Evolutionary conservation across 441 rosid species (phyloP).

Genomic region (Kokia cookei): DNA sequence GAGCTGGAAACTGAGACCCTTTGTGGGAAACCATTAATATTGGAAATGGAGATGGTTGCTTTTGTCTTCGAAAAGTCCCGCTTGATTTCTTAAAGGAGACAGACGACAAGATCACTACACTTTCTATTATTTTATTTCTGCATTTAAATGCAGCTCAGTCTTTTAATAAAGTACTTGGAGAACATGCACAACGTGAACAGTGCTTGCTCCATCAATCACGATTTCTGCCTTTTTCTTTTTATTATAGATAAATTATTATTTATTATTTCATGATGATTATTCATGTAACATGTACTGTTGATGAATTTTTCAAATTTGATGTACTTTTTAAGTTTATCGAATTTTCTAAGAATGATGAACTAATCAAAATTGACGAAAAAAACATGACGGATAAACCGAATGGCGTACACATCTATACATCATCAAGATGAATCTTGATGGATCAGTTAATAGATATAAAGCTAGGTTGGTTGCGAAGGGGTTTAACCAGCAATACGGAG

Average conservation of each 20-base stretch:
- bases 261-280: not conserved
- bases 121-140: not conserved
- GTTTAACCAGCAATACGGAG: too few species aligned
- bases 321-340: too few species aligned
- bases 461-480: too few species aligned
- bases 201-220: not conserved
- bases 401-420: too few species aligned
- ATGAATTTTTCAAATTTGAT: too few species aligned
- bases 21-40: not conserved
- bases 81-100: constrained; percentile 3
- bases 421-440: too few species aligned
- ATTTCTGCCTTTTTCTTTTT: not conserved
- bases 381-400: too few species aligned
- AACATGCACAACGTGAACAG: not conserved
- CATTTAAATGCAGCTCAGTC: not conserved
- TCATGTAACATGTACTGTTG: too few species aligned
- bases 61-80: not conserved
- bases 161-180: not conserved
- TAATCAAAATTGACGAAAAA: too few species aligned
- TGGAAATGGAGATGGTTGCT: not conserved
- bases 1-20: constrained; percentile 1
- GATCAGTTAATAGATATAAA: too few species aligned
- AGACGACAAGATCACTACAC: not conserved
- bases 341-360: too few species aligned
- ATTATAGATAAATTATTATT: not conserved